These are phyloP conservation scores for Lasiosphaeria miniovina DNA, from an alignment of 495 filamentous ascomycete genomes.

Conservation along the genomic window DNA sequence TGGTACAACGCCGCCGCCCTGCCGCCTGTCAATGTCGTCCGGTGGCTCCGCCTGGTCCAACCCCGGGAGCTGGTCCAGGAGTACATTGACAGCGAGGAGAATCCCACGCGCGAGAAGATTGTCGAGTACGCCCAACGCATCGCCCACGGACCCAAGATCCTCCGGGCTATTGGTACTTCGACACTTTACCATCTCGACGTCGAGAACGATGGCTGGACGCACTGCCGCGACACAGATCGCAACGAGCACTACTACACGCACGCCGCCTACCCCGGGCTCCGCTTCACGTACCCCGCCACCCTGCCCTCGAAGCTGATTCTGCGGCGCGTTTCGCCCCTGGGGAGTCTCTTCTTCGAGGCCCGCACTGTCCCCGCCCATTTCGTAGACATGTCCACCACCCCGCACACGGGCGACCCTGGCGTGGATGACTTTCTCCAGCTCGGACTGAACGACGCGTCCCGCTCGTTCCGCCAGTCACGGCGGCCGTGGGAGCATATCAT, in stretches of 20 bases:
- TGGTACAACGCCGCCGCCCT: constrained; percentile 14
- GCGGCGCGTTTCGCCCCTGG: neutral
- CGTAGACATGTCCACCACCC: constrained; percentile 9
- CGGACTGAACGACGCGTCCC: constrained; percentile 2
- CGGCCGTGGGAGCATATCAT: constrained; percentile 14
- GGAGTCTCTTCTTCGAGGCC: constrained; percentile 10
- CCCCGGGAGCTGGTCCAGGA: constrained; percentile 8
- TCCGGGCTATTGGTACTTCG: neutral
- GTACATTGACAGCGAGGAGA: neutral
- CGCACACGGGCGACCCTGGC: constrained; percentile 1
- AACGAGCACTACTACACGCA: constrained; percentile 19
- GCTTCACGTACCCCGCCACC: constrained; percentile 15
- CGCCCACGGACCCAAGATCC: neutral
- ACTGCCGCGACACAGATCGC: constrained; percentile 8
- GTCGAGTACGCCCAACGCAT: neutral
- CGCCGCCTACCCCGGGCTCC: constrained; percentile 14
- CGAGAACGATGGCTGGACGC: constrained; percentile 8
- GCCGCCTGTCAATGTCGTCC: constrained; percentile 6
- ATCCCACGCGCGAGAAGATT: constrained; percentile 6
- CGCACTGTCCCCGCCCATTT: constrained; percentile 10
- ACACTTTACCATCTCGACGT: constrained; percentile 6
- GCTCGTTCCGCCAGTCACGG: neutral
- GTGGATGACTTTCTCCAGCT: constrained; percentile 12
- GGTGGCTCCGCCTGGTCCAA: constrained; percentile 2
- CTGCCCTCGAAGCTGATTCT: constrained; percentile 7